phyloP scores from a whole-genome alignment of 225 moss, liverwort and hornwort genomes.

The Takakia lepidozioides region DNA sequence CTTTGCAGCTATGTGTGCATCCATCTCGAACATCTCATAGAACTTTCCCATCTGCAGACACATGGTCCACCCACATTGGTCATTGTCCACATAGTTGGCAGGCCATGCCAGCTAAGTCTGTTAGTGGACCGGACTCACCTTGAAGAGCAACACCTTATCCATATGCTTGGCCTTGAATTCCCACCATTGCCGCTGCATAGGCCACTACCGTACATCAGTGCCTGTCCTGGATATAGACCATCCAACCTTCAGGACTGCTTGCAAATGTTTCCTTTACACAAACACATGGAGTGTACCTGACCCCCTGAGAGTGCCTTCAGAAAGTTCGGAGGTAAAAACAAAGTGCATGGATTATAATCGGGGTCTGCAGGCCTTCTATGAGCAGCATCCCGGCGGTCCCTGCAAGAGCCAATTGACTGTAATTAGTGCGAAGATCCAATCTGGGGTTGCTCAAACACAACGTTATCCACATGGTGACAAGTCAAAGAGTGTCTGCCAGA shows the following conservation, averaged over 20 bases:
- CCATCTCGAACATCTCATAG: constrained; percentile 99
- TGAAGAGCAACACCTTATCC: constrained; percentile 95
- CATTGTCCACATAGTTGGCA: too few species aligned
- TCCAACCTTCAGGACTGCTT: too few species aligned
- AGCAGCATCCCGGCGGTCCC: constrained; percentile 71
- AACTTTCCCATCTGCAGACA: constrained; percentile 93
- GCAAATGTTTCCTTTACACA: background rate
- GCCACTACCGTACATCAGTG: too few species aligned
- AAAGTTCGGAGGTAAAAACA: constrained; percentile 64
- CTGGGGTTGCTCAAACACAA: too few species aligned
- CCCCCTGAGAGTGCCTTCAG: constrained; percentile 74
- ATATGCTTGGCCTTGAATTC: constrained; percentile 89
- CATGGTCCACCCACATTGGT: background rate
- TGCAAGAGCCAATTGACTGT: constrained; percentile 19
- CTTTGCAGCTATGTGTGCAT: constrained; percentile 90
- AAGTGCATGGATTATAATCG: constrained; percentile 62
- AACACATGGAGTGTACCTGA: constrained; percentile 41
- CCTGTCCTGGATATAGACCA: too few species aligned
- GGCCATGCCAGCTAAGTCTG: too few species aligned
- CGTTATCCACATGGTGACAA: too few species aligned
- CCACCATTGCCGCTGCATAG: constrained; percentile 98
- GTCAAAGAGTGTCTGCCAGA: too few species aligned
- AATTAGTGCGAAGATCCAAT: too few species aligned
- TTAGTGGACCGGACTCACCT: too few species aligned
- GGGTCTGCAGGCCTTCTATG: constrained; percentile 72